phyloP scores from a whole-genome alignment of 306 rosid genomes.

The Acmispon strigosus region DNA sequence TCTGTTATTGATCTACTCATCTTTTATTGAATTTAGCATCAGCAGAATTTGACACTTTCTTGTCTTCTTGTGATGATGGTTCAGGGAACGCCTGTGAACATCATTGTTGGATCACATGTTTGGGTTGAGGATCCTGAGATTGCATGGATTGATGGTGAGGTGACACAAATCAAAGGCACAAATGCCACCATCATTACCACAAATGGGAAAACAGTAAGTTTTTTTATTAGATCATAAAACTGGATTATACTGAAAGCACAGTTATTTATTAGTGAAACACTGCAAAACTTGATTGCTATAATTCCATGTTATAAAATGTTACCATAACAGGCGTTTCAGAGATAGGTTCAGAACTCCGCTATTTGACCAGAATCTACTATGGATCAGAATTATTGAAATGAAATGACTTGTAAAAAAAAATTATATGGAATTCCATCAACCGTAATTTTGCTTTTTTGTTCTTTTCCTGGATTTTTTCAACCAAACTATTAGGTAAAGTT shows the following conservation, averaged over 20 bases:
- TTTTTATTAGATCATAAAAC: slow-evolving; percentile 15
- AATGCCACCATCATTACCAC: slow-evolving; percentile 46
- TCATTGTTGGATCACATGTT: slow-evolving; percentile 81
- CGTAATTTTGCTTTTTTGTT: background rate
- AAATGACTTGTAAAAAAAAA: background rate
- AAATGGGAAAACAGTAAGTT: slow-evolving; percentile 55
- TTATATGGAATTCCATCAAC: background rate
- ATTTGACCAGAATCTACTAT: slow-evolving; percentile 1
- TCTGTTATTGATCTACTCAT: background rate
- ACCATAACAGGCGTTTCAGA: background rate
- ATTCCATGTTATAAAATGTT: background rate
- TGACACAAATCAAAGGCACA: slow-evolving; percentile 48
- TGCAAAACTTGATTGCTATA: background rate
- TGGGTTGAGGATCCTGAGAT: slow-evolving; percentile 70
- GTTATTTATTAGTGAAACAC: background rate
- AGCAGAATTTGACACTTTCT: background rate
- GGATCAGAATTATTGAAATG: slow-evolving; percentile 22
- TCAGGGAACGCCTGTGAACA: slow-evolving; percentile 86
- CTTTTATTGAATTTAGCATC: background rate
- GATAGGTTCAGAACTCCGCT: slow-evolving; percentile 2
- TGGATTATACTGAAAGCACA: background rate
- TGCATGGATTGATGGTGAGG: slow-evolving; percentile 82
- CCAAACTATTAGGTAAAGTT: background rate
- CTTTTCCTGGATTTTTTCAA: background rate
- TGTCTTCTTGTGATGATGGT: slow-evolving; percentile 17